Evolutionary conservation across 2,329 filamentous ascomycete genomes (phyloP).

Genomic region (Ophiosphaerella narmari): DNA sequence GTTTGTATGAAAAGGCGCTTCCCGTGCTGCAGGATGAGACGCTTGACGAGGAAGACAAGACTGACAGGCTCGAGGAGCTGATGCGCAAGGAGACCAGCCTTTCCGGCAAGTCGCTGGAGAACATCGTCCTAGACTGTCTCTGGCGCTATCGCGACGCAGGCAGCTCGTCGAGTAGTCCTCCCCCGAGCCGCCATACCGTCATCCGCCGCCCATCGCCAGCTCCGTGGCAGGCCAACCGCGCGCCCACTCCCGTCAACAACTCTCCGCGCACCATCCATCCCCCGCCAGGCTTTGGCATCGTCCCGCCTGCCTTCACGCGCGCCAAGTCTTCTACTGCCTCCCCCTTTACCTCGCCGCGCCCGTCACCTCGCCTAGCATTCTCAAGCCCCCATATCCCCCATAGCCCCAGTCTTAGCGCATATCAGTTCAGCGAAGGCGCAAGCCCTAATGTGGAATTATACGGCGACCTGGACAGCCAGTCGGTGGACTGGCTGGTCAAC

Average conservation of each 20-base stretch:
- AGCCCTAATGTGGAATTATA: constrained; percentile 83
- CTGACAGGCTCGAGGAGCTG: constrained; percentile 85
- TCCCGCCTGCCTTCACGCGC: constrained; percentile 75
- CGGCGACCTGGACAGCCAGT: constrained; percentile 89
- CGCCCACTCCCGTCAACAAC: constrained; percentile 77
- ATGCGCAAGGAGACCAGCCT: constrained; percentile 78
- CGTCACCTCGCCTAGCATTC: constrained; percentile 87
- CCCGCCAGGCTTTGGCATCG: constrained; percentile 74
- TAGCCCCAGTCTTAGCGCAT: constrained; percentile 90
- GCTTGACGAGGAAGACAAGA: constrained; percentile 93
- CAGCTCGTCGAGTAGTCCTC: constrained; percentile 72
- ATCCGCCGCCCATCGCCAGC: constrained; percentile 90
- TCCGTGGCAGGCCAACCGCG: constrained; percentile 80
- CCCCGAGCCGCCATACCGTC: constrained; percentile 84
- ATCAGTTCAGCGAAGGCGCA: constrained; percentile 81
- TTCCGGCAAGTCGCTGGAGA: constrained; percentile 78
- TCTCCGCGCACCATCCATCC: constrained; percentile 82
- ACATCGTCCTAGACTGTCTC: constrained; percentile 85
- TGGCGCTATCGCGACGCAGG: constrained; percentile 77
- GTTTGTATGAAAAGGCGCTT: constrained; percentile 88
- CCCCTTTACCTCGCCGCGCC: constrained; percentile 90
- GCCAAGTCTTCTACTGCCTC: constrained; percentile 76
- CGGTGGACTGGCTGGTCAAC: constrained; percentile 92
- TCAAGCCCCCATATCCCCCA: constrained; percentile 90
- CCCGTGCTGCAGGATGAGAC: constrained; percentile 81